Conservation (phyloP, 345 rosid genomes). For the Eucalyptus urophylla region DNA sequence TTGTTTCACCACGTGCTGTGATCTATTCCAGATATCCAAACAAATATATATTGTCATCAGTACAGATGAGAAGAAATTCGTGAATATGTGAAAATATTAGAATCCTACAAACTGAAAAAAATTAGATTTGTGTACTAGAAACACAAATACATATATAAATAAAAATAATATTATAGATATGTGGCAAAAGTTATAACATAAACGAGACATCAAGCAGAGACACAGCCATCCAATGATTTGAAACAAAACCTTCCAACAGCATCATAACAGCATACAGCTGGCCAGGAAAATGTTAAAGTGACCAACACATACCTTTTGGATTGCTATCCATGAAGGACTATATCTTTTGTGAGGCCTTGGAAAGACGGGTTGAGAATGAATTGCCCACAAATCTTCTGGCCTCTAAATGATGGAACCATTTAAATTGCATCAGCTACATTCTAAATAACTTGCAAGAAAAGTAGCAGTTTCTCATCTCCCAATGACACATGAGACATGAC, state of each 20-base stretch:
- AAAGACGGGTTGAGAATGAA: constrained; percentile 64
- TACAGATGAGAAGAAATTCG: background rate
- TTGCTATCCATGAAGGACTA: constrained; percentile 69
- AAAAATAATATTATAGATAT: background rate
- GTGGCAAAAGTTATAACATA: background rate
- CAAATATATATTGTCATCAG: background rate
- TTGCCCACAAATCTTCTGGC: constrained; percentile 92
- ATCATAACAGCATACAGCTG: background rate
- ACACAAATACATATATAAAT: background rate
- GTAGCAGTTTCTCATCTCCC: background rate
- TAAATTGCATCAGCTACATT: background rate
- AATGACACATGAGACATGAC: background rate
- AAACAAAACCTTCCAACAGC: background rate
- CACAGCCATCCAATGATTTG: background rate
- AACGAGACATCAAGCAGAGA: background rate
- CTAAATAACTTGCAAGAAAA: background rate
- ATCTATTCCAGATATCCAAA: constrained; percentile 24
- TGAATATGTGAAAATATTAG: background rate
- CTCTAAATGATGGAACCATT: constrained; percentile 35
- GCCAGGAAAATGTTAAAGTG: background rate
- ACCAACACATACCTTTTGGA: constrained; percentile 45
- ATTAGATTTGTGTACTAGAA: background rate
- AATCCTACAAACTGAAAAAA: background rate
- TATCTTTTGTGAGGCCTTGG: constrained; percentile 80
- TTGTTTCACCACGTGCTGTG: constrained; percentile 53